Conservation (phyloP, 176 grass and related monocot species). For the Oryza glaberrima region DNA sequence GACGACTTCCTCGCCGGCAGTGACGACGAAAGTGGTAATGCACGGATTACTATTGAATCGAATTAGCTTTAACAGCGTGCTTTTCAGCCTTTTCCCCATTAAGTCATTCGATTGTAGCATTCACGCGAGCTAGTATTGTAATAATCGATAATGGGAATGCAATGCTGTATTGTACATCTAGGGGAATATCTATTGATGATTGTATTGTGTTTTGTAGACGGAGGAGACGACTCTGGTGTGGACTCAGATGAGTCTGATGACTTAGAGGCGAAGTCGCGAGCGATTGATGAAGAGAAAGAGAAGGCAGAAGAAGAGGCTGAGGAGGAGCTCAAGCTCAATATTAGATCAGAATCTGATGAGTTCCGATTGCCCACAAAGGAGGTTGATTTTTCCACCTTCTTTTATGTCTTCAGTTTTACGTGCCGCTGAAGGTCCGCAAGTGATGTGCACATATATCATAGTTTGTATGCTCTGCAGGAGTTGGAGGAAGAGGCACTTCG, state of each 20-base stretch:
- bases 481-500: slow-evolving; percentile 72
- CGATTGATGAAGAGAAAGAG: slow-evolving; percentile 60
- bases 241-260: slow-evolving; percentile 84
- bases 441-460: background rate
- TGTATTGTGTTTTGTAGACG: slow-evolving; percentile 43
- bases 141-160: background rate
- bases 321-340: slow-evolving; percentile 73
- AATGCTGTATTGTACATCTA: background rate
- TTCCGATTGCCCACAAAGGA: slow-evolving; percentile 85
- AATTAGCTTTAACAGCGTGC: slow-evolving; percentile 11
- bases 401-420: background rate
- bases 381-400: slow-evolving; percentile 46
- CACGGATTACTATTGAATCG: background rate
- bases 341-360: slow-evolving; percentile 81
- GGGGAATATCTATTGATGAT: background rate
- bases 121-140: background rate
- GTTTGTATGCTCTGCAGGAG: slow-evolving; percentile 53
- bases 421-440: background rate
- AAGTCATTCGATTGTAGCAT: slow-evolving; percentile 10
- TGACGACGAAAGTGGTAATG: slow-evolving; percentile 58
- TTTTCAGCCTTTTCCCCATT: background rate
- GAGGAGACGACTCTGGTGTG: slow-evolving; percentile 48
- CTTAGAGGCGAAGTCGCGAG: slow-evolving; percentile 67
- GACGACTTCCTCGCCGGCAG: slow-evolving; percentile 82
- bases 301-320: slow-evolving; percentile 65